Evolutionary conservation across 768 basidiomycete genomes (phyloP).

Genomic region (Rhodotorula babjevae): DNA sequence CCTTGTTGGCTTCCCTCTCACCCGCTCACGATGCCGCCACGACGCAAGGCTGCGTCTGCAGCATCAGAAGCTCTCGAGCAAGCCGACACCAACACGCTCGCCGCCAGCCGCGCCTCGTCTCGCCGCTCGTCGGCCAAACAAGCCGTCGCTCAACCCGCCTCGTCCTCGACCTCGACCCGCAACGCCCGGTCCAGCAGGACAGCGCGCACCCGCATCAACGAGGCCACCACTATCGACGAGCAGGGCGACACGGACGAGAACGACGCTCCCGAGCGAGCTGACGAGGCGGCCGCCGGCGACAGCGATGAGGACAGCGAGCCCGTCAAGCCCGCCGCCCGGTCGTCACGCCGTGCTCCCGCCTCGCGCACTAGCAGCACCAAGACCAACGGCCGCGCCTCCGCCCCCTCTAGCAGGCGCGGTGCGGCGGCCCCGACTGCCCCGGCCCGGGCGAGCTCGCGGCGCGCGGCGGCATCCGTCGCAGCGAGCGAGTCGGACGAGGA

Average conservation of each 20-base stretch:
- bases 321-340: not conserved
- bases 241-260: not conserved
- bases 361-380: not conserved
- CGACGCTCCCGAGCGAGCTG: not conserved
- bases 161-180: not conserved
- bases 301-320: not conserved
- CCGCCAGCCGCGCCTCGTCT: not conserved
- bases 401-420: not conserved
- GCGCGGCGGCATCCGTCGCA: not conserved
- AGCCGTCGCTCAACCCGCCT: conserved; percentile 1
- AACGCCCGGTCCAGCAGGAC: not conserved
- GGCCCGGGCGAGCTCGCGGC: conserved; percentile 1
- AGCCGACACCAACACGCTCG: not conserved
- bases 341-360: not conserved
- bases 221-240: not conserved
- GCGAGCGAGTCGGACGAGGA: not conserved
- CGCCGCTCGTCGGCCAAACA: conserved; percentile 1
- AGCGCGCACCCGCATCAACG: not conserved
- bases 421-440: not conserved
- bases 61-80: not conserved
- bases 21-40: not conserved
- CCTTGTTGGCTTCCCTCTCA: not conserved
- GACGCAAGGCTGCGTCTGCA: not conserved
- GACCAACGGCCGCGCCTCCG: not conserved
- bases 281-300: not conserved